phyloP scores from a whole-genome alignment of 2,329 filamentous ascomycete species.

The Cadophora sp. region DNA sequence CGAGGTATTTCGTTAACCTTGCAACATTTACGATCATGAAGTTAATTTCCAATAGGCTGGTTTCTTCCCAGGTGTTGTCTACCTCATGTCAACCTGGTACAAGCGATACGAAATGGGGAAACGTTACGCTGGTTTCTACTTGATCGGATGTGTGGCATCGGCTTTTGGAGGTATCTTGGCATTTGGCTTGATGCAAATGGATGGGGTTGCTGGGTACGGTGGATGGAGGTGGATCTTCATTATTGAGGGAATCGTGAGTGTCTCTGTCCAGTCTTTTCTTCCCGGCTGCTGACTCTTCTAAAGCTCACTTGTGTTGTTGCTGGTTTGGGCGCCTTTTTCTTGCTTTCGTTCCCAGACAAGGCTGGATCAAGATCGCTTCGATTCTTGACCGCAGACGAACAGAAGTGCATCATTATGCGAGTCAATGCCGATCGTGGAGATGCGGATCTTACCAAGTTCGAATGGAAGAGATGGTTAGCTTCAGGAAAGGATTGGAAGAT shows the following conservation, averaged over 20 bases:
- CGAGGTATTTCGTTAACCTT: slow-evolving; percentile 31
- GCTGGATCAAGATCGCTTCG: slow-evolving; percentile 13
- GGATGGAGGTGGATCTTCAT: slow-evolving; percentile 54
- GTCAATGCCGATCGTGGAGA: slow-evolving; percentile 66
- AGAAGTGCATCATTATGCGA: slow-evolving; percentile 50
- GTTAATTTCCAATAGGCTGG: slow-evolving; percentile 24
- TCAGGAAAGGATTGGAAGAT: slow-evolving; percentile 60
- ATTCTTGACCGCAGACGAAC: slow-evolving; percentile 18
- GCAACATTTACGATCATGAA: too few species aligned
- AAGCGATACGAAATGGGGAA: slow-evolving; percentile 69
- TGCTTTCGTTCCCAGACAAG: slow-evolving; percentile 18
- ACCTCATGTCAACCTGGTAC: slow-evolving; percentile 52
- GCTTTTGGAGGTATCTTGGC: slow-evolving; percentile 74
- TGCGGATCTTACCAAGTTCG: slow-evolving; percentile 35
- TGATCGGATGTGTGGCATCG: slow-evolving; percentile 69
- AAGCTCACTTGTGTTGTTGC: slow-evolving; percentile 39
- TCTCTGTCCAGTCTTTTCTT: neutral
- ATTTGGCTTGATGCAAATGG: slow-evolving; percentile 62
- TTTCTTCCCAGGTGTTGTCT: slow-evolving; percentile 49
- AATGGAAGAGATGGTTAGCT: slow-evolving; percentile 53
- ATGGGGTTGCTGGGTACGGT: slow-evolving; percentile 39
- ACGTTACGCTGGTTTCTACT: slow-evolving; percentile 72
- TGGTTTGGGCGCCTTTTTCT: slow-evolving; percentile 4
- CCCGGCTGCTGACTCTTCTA: neutral
- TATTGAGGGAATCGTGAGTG: slow-evolving; percentile 42